Base-by-base conservation (phyloP, 2,329 filamentous ascomycete genomes). In the Cryoendolithus antarcticus region DNA sequence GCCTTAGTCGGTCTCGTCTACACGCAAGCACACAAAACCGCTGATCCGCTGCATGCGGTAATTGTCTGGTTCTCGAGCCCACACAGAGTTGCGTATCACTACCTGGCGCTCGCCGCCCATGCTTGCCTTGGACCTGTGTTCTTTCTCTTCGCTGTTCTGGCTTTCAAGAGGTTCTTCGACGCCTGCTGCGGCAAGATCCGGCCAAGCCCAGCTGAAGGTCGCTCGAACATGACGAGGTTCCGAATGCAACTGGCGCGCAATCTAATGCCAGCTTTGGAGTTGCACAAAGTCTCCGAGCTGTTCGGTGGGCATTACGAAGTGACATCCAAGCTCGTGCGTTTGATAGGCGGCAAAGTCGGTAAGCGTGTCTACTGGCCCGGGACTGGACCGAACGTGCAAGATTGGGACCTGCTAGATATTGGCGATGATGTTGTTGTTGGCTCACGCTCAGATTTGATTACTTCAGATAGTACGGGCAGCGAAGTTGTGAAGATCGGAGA, bases 361-460 rank as follows among this genome's bases (percentile, higher is more conserved):
- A 62, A 63, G 49, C 62, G 67, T 4, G 65, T 75, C 0, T 75
- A 75, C 52, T 75, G 72, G 72, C 72, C 71, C 3, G 71, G 71
- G 6, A 72, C 68, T 10, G 71, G 71, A 1, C 72, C 71, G 1
- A 58, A 56, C 2, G 65, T 74, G 29, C 63, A 67, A 10, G 69
- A 75, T 45, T 75, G 73, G 44, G 67, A 74, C 44, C 57, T 75
- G 1, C 48, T 75, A 8, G 64, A 75, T 15, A 61, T 75, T 43
- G 72, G 72, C 7, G 65, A 74, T 40, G 67, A 75, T 51, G 71
- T 75, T n/a, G 70, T 75, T 7, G 75, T 76, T 44, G 72, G 72
- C 0, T 74, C 71, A 9, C 64, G 71, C 2, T 67, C 71, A 3
- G 64, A 72, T 40, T 48, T 76, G 0, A 54, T 74, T 24, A 75